phyloP scores from a whole-genome alignment of 345 rosid genomes.

The Clarkia xantiana region DNA sequence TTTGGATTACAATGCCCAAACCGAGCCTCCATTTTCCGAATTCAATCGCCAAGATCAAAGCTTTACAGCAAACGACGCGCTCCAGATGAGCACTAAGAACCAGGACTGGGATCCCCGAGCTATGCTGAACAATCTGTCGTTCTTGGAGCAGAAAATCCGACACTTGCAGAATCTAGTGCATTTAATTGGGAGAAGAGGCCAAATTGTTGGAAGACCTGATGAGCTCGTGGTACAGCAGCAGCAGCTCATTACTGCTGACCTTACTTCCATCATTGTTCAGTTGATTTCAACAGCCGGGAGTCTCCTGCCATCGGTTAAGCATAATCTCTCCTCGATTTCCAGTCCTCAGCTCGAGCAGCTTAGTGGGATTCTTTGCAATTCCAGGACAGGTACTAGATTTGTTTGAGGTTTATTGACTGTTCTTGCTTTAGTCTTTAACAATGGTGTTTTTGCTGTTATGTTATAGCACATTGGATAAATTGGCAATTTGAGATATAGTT shows the following conservation, averaged over 20 bases:
- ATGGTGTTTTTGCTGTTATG: too few relatives aligned
- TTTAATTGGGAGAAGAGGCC: constrained; percentile 41
- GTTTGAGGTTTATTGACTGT: too few relatives aligned
- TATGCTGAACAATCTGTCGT: constrained; percentile 65
- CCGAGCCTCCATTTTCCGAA: constrained; percentile 29
- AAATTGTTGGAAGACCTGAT: constrained; percentile 30
- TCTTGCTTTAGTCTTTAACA: too few relatives aligned
- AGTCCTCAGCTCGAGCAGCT: constrained; percentile 27
- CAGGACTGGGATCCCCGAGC: constrained; percentile 84
- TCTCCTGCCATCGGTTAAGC: constrained; percentile 83
- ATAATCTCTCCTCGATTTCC: constrained; percentile 30
- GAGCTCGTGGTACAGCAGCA: constrained; percentile 60
- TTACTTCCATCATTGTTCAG: constrained; percentile 85
- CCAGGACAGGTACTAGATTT: constrained; percentile 11
- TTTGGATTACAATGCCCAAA: constrained; percentile 31
- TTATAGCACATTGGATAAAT: too few relatives aligned
- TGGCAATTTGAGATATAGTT: too few relatives aligned
- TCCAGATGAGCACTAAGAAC: constrained; percentile 19
- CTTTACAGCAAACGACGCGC: constrained; percentile 21
- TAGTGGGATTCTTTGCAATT: constrained; percentile 36
- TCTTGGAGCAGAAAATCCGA: constrained; percentile 79
- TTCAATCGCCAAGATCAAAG: constrained; percentile 25
- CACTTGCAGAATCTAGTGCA: constrained; percentile 16
- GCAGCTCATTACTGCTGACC: constrained; percentile 72
- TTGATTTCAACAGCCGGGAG: constrained; percentile 88